These are phyloP conservation scores for Barbatosphaeria neglecta DNA, from an alignment of 495 filamentous ascomycete genomes.

Conservation along the genomic window DNA sequence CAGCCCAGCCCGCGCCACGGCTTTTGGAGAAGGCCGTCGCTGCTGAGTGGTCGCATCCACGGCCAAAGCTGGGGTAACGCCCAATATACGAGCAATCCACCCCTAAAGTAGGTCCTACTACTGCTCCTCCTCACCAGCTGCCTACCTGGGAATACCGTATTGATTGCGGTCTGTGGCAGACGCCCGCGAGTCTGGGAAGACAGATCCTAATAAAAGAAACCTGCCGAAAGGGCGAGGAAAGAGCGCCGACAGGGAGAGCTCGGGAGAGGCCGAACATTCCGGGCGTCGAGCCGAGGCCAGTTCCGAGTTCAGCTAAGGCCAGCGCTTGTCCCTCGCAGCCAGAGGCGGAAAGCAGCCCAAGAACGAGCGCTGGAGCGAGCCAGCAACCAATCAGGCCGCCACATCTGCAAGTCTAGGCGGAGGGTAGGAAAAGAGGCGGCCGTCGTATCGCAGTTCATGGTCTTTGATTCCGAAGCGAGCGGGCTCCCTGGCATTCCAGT, in stretches of 20 bases:
- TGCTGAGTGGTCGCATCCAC: slow-evolving; percentile 4
- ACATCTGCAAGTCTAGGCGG: too few relatives aligned
- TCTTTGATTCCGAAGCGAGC: too few relatives aligned
- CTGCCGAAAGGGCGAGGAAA: background rate
- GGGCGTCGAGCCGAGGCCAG: too few relatives aligned
- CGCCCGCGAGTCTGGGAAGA: background rate
- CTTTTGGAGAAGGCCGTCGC: background rate
- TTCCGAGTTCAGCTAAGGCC: too few relatives aligned
- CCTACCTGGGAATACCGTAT: slow-evolving; percentile 14
- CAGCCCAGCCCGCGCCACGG: background rate
- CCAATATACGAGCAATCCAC: slow-evolving; percentile 8
- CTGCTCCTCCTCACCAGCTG: slow-evolving; percentile 8
- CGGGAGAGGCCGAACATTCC: background rate
- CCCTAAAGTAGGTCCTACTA: slow-evolving; percentile 9
- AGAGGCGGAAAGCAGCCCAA: background rate
- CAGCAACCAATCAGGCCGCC: background rate
- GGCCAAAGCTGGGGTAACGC: slow-evolving; percentile 2
- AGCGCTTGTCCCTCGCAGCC: background rate
- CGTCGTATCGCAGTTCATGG: too few relatives aligned
- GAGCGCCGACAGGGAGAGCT: background rate
- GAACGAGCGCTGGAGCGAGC: background rate
- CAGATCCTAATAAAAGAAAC: slow-evolving; percentile 14
- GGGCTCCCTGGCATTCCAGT: too few relatives aligned
- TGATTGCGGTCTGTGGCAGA: slow-evolving; percentile 7
- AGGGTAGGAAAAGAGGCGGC: too few relatives aligned